Conservation (phyloP, 2,329 filamentous ascomycete species). For the Xylaria sp. region DNA sequence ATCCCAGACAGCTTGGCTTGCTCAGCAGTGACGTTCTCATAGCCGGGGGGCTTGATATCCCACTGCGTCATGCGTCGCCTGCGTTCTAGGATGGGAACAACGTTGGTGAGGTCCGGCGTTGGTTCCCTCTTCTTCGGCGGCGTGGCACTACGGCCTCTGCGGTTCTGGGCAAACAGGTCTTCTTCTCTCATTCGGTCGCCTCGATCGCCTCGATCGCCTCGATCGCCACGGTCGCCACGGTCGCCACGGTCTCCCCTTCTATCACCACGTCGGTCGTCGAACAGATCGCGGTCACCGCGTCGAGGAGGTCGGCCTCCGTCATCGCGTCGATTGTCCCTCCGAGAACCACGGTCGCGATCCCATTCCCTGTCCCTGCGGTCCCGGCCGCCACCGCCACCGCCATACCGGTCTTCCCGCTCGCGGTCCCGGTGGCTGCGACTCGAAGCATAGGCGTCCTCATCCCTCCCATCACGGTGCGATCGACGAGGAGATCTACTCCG, state of each 20-base stretch:
- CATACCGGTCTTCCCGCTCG: conserved; percentile 91
- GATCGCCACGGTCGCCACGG: conserved; percentile 22
- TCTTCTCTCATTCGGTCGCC: conserved; percentile 51
- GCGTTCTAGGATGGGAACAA: conserved; percentile 79
- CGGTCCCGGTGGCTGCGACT: conserved; percentile 91
- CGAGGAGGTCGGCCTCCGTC: conserved; percentile 63
- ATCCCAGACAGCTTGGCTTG: conserved; percentile 98
- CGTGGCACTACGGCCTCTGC: conserved; percentile 73
- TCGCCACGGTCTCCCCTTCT: conserved; percentile 35
- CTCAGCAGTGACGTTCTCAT: conserved; percentile 97
- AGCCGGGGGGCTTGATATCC: conserved; percentile 98
- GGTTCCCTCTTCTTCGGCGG: conserved; percentile 91
- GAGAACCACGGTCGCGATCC: conserved; percentile 61
- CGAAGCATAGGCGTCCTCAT: conserved; percentile 75
- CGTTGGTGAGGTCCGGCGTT: conserved; percentile 89
- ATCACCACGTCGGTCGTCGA: conserved; percentile 60
- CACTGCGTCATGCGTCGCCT: conserved; percentile 95
- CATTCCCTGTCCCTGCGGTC: conserved; percentile 57
- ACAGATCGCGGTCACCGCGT: conserved; percentile 60
- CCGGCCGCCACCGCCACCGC: conserved; percentile 58
- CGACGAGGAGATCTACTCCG: conserved; percentile 82
- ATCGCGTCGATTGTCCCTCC: conserved; percentile 49
- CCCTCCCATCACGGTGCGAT: conserved; percentile 71
- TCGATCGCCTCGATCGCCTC: conserved; percentile 43
- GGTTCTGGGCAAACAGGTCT: conserved; percentile 53